Conservation (phyloP, 257 asterid genomes). For the Phtheirospermum japonicum region DNA sequence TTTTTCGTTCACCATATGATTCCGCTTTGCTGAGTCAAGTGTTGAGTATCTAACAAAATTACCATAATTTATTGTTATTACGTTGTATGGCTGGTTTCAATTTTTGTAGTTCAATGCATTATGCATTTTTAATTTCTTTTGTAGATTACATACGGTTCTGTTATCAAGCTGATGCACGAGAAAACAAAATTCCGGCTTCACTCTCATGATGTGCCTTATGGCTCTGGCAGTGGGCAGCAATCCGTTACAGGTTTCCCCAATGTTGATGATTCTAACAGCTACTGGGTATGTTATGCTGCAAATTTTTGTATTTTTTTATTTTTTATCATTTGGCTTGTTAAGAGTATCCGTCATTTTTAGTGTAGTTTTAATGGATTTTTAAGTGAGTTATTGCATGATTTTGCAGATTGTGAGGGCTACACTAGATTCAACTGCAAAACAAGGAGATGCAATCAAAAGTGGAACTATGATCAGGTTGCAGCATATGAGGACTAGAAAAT, state of each 20-base stretch:
- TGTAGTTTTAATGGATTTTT: background rate
- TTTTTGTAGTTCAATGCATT: constrained; percentile 6
- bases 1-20: background rate
- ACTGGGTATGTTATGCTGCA: constrained; percentile 58
- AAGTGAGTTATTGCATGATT: constrained; percentile 22
- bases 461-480: constrained; percentile 69
- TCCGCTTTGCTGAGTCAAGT: constrained; percentile 2
- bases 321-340: background rate
- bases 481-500: constrained; percentile 71
- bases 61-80: background rate
- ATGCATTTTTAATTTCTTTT: constrained; percentile 17
- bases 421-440: constrained; percentile 58
- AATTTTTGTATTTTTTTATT: background rate
- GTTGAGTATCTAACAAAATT: constrained; percentile 8
- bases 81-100: background rate
- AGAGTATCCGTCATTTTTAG: background rate
- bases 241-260: constrained; percentile 81
- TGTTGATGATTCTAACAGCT: constrained; percentile 89
- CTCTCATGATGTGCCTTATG: constrained; percentile 93
- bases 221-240: constrained; percentile 97
- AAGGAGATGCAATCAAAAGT: constrained; percentile 68
- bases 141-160: constrained; percentile 80
- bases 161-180: constrained; percentile 89
- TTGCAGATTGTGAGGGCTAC: constrained; percentile 59
- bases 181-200: constrained; percentile 71